These are phyloP conservation scores for Alternaria triticina DNA, from an alignment of 2,329 filamentous ascomycete genomes.

Conservation along the genomic window DNA sequence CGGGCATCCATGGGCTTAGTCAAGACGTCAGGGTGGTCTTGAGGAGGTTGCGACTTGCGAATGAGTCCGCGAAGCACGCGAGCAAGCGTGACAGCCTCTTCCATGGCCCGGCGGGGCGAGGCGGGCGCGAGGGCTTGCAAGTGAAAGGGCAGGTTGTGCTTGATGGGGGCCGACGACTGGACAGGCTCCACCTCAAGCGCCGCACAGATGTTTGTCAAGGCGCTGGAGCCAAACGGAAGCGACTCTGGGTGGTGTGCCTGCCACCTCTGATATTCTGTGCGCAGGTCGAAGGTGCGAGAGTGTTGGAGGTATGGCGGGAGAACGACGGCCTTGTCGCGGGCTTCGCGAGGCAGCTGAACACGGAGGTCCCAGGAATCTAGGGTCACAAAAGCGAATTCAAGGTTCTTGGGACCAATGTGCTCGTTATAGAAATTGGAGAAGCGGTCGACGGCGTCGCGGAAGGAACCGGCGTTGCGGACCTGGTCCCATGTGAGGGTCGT, in stretches of 20 bases:
- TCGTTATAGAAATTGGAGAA: slow-evolving; percentile 95
- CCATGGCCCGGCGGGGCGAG: slow-evolving; percentile 94
- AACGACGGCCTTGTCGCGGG: slow-evolving; percentile 96
- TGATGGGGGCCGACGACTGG: slow-evolving; percentile 96
- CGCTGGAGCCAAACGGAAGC: slow-evolving; percentile 92
- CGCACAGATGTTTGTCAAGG: slow-evolving; percentile 96
- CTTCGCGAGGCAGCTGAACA: slow-evolving; percentile 95
- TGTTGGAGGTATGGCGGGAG: slow-evolving; percentile 96
- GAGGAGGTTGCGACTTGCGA: slow-evolving; percentile 91
- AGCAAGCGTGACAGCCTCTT: slow-evolving; percentile 93
- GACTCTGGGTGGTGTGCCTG: slow-evolving; percentile 98
- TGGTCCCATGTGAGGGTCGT: slow-evolving; percentile 99
- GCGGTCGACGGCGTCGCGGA: slow-evolving; percentile 93
- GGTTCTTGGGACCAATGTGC: slow-evolving; percentile 86
- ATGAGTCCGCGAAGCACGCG: slow-evolving; percentile 91
- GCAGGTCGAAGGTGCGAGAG: slow-evolving; percentile 94
- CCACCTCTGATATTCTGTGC: slow-evolving; percentile 98
- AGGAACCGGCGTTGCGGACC: slow-evolving; percentile 94
- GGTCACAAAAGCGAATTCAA: slow-evolving; percentile 98
- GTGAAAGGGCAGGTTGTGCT: slow-evolving; percentile 98
- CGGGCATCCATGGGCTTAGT: slow-evolving; percentile 95
- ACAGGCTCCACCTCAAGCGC: slow-evolving; percentile 97
- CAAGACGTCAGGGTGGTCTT: slow-evolving; percentile 93
- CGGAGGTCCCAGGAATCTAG: slow-evolving; percentile 98
- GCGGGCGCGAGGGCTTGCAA: slow-evolving; percentile 94